Conservation (phyloP, 805 yeast genomes). For the Schwanniomyces occidentalis region DNA sequence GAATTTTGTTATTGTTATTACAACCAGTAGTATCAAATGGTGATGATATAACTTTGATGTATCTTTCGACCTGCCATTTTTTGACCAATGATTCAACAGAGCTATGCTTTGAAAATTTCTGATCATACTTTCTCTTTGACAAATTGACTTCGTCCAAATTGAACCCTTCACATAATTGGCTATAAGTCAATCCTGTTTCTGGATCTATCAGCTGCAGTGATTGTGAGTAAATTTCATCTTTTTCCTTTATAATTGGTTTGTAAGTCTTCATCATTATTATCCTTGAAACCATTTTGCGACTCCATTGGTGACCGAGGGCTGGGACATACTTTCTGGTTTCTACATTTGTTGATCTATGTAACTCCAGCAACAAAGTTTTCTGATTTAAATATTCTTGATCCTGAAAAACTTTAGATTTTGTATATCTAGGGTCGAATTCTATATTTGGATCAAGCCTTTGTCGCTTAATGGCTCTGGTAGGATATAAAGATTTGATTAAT, state of each 20-base stretch:
- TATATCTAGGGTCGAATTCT: constrained; percentile 11
- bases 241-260: constrained; percentile 18
- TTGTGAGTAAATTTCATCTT: background rate
- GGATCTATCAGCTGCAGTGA: constrained; percentile 10
- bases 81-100: constrained; percentile 12
- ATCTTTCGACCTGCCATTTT: constrained; percentile 30
- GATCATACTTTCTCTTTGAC: background rate
- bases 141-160: background rate
- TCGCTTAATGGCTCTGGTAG: constrained; percentile 3
- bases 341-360: constrained; percentile 9
- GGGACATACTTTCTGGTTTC: constrained; percentile 26
- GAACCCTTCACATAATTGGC: constrained; percentile 13
- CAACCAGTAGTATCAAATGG: constrained; percentile 7
- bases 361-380: constrained; percentile 8
- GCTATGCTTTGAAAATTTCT: background rate
- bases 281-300: constrained; percentile 23
- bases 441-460: constrained; percentile 2
- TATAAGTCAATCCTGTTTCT: constrained; percentile 15
- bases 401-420: no score
- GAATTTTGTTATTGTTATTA: constrained; percentile 12
- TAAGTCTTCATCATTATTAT: constrained; percentile 30
- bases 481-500: constrained; percentile 6
- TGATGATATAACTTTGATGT: constrained; percentile 19
- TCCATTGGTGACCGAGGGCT: constrained; percentile 36
- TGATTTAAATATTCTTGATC: constrained; percentile 5